Evolutionary conservation across 257 asterid genomes (phyloP), one percentile per base, ranked within the genome.

Genomic region (Echium plantagineum): DNA sequence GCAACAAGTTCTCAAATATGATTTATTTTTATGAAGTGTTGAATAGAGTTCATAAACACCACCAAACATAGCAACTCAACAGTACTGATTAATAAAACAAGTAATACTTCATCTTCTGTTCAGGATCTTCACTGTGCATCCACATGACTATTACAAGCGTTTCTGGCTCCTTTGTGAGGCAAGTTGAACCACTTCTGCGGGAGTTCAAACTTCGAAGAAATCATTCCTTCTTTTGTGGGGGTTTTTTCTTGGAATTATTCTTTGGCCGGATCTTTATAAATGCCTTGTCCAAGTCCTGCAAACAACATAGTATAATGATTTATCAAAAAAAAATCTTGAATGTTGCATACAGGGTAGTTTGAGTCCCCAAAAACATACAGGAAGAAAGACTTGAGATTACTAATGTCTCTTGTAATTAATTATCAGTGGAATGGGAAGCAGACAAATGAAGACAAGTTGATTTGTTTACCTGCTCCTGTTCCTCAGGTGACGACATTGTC

Each of bases 221-320:
- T 58, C 72, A 79, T 38, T 63, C 49, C 48, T 61, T 74, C 57
- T 71, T 58, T 57, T 80, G 81, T 30, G 86, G 58, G 16, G 72
- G 86, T 71, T 78, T 42, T 13, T 42, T 87, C 80, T 85, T 91
- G 59, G 90, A 83, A 74, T 91, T 91, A 74, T 91, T 87, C 81
- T 77, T 85, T 20, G 71, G 78, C 38, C 89, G 81, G 69, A 85
- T 68, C 85, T 88, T 88, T 66, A 76, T 75, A 72, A 87, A 87
- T 12, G 94, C 96, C 57, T 87, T 73, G 54, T 67, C 83, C 85
- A 90, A 70, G 66, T 83, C 95, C 91, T 90, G 81, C 60, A 74
- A 56, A 52, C 59, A 67, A 42, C 63, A 63, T 47, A 61, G 55
- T 42, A 42, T 5, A 42, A 42, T 42, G 49, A 24, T 24, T 24